Base-by-base conservation (phyloP, 441 rosid genomes). In the Dalechampia spathulata region DNA sequence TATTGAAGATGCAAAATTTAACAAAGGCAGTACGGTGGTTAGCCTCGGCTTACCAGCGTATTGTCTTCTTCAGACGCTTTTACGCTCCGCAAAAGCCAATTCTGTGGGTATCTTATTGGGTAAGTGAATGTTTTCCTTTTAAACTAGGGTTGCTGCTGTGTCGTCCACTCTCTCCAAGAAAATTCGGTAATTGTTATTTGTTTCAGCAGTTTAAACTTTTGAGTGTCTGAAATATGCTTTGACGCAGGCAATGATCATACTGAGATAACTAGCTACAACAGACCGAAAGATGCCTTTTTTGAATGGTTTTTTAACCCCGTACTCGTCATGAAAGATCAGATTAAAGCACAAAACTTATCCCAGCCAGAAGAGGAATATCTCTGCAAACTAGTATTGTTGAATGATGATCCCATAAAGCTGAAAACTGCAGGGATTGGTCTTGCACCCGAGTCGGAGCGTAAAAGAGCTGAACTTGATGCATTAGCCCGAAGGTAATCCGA, bases 281-380 rank as follows among this genome's bases (percentile, higher is more conserved):
- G 85, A 19, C 99, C 96, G 1, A 85, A 77, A 76, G 97, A 87
- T 40, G 53, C 71, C 17, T 74, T 83, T 65, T 93, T 76, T 42
- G 95, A 90, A 36, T 93, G 96, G 97, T 90, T 93, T 72, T 67
- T 93, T 43, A 77, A 85, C 49, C 99, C 99, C 5, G 74, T 93
- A 52, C 52, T 93, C 71, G 69, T 90, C 64, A 73, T 93, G 55
- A 93, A 86, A 70, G 97, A 93, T 7, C 99, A 93, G 77, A 79
- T 93, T 26, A 74, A 75, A 72, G 97, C 96, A 3, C 76, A 75
- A 49, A 76, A 79, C n/a, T 70, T 93, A 22, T 65, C 79, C 1
- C 82, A 73, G 46, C 86, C 58, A 36, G 97, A 90, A 72, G 97
- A 85, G 69, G 86, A 78, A 46, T 85, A 87, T 67, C 85, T 93